These are phyloP conservation scores for Fistulinella staudtii DNA, from an alignment of 1,284 basidiomycete genomes.

Conservation along the genomic window DNA sequence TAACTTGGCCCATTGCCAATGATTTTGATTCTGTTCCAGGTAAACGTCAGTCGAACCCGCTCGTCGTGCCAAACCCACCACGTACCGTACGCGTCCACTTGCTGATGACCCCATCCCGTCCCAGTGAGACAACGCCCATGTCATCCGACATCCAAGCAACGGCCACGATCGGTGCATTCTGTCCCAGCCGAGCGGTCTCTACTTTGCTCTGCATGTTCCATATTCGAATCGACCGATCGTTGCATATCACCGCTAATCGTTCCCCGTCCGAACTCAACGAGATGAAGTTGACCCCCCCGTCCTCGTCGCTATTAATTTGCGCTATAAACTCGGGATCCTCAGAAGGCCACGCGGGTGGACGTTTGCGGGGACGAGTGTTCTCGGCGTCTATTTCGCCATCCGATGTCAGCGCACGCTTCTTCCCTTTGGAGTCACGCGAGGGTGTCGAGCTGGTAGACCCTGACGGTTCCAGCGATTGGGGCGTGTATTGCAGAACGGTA, in stretches of 20 bases:
- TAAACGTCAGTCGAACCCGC: background rate
- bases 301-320: conserved; percentile 41
- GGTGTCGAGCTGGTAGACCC: conserved; percentile 28
- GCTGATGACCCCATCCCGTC: conserved; percentile 52
- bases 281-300: conserved; percentile 41
- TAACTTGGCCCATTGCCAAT: conserved; percentile 56
- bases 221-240: conserved; percentile 56
- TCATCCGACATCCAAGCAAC: conserved; percentile 57
- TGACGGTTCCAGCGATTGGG: conserved; percentile 12
- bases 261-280: conserved; percentile 46
- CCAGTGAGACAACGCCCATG: conserved; percentile 49
- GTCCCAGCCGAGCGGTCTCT: conserved; percentile 36
- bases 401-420: conserved; percentile 28
- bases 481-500: conserved; percentile 24
- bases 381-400: conserved; percentile 26
- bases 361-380: conserved; percentile 30
- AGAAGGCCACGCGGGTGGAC: conserved; percentile 39
- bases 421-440: conserved; percentile 27
- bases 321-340: conserved; percentile 35
- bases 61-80: conserved; percentile 5
- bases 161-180: conserved; percentile 40
- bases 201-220: conserved; percentile 35
- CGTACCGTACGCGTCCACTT: conserved; percentile 55
- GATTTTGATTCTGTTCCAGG: conserved; percentile 41
- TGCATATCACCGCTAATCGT: conserved; percentile 49